Evolutionary conservation across 2,329 filamentous ascomycete genomes (phyloP), one percentile per base, ranked within the genome.

Genomic region (Aaosphaeria arxii): DNA sequence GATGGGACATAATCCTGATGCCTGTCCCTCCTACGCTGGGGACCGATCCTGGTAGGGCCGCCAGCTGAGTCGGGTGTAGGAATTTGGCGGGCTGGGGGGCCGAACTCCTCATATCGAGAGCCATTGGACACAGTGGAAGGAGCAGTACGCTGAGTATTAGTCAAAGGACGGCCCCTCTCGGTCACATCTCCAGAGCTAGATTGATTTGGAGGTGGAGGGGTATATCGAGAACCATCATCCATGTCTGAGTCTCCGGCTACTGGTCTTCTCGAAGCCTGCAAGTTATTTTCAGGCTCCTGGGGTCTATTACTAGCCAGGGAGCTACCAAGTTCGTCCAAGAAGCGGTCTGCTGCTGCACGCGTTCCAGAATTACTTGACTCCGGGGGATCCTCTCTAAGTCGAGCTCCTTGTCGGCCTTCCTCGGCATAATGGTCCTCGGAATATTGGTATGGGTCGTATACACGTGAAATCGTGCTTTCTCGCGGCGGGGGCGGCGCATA

Each of bases 291-390:
- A 24, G 17, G 17, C 17, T 24, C 17, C 17, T 24, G 17, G 17
- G 17, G 17, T 24, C 3, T 24, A 24, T 24, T 24, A 24, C 17
- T 24, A 24, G 17, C 17, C 17, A 24, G 17, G 17, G 17, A 24
- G 17, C 17, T 24, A 24, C 17, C 17, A 24, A 68, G 59, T 6
- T 68, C 66, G 30, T 66, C 63, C 11, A 70, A 44, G 42, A 70
- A 70, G 28, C 65, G 64, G 49, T 69, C 67, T 30, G 66, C 66
- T 7, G 63, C 64, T 33, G 64, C 60, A 30, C 60, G 57, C 7
- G 55, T 61, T 46, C 53, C 53, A 38, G 55, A 41, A 24, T 24
- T 24, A 24, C 17, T 24, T 24, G 17, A 24, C 17, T 3, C 17
- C 17, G 17, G 17, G 17, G 17, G 17, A 24, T 24, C 17, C 17